phyloP scores from a whole-genome alignment of 139 green algal species.

The Zygnema circumcarinatum region DNA sequence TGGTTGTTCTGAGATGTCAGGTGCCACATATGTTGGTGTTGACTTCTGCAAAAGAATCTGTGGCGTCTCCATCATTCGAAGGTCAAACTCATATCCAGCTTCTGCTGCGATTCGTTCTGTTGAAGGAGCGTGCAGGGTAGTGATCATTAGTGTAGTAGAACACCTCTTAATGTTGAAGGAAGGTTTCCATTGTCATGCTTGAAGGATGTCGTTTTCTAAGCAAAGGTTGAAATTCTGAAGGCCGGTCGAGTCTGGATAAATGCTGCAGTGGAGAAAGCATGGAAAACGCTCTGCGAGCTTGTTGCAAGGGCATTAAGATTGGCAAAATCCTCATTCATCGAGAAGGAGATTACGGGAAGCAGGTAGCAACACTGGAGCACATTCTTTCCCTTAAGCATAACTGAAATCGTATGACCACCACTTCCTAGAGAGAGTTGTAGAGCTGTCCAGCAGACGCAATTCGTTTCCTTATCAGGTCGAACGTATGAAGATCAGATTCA shows the following conservation, averaged over 20 bases:
- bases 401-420: too few species aligned
- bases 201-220: too few species aligned
- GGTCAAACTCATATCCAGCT: slow-evolving; percentile 27
- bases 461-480: too few species aligned
- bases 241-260: too few species aligned
- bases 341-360: slow-evolving; percentile 51
- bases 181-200: too few species aligned
- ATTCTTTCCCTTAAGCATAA: slow-evolving; percentile 24
- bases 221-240: too few species aligned
- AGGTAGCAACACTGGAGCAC: slow-evolving; percentile 32
- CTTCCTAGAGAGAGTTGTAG: too few species aligned
- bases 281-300: slow-evolving; percentile 95
- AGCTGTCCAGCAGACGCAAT: too few species aligned
- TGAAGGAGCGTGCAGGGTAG: not conserved
- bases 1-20: too few species aligned
- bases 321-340: slow-evolving; percentile 96
- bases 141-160: not conserved
- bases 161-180: slow-evolving; percentile 1
- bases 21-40: slow-evolving; percentile 84
- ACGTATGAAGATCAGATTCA: too few species aligned
- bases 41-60: slow-evolving; percentile 95
- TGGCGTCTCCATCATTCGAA: slow-evolving; percentile 92
- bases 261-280: slow-evolving; percentile 84
- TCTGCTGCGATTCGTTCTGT: not conserved
- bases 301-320: slow-evolving; percentile 98